Percentiles rank a stretch among this genome's conserved stretches.
Conservation (phyloP, 371 early-diverging fungal species). For the Thermomucor indicae-seudaticae region DNA sequence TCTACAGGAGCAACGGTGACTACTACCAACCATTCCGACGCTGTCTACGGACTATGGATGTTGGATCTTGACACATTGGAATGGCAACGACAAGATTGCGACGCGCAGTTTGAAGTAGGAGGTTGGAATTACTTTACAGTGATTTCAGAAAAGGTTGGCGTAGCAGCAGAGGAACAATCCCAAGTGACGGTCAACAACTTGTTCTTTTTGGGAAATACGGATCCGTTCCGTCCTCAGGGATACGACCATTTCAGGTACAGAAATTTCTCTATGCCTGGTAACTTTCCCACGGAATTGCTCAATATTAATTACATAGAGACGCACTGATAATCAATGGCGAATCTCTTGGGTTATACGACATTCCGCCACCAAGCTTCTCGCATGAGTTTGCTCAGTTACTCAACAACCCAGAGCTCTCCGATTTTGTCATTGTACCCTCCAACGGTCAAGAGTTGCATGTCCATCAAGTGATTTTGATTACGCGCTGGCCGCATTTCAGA, state of each 20-base stretch:
- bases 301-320: conserved; percentile 22
- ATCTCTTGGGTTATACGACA: conserved; percentile 52
- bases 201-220: conserved; percentile 54
- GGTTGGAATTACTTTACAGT: conserved; percentile 67
- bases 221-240: conserved; percentile 51
- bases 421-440: conserved; percentile 53
- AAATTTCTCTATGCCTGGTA: not conserved
- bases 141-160: conserved; percentile 19
- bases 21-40: conserved; percentile 11
- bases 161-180: conserved; percentile 11
- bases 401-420: conserved; percentile 56
- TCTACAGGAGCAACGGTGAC: not conserved
- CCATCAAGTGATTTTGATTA: conserved; percentile 60
- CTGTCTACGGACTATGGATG: conserved; percentile 61
- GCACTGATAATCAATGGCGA: conserved; percentile 57
- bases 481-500: conserved; percentile 72
- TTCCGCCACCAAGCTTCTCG: conserved; percentile 40
- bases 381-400: conserved; percentile 51
- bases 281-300: not conserved
- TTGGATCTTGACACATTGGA: conserved; percentile 57
- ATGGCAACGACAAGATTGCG: conserved; percentile 59
- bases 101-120: conserved; percentile 46
- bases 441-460: conserved; percentile 51
- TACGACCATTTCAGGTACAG: conserved; percentile 56
- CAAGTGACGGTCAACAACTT: conserved; percentile 25